Base-by-base conservation (phyloP, 768 basidiomycete genomes). In the Tylopilus balloui region DNA sequence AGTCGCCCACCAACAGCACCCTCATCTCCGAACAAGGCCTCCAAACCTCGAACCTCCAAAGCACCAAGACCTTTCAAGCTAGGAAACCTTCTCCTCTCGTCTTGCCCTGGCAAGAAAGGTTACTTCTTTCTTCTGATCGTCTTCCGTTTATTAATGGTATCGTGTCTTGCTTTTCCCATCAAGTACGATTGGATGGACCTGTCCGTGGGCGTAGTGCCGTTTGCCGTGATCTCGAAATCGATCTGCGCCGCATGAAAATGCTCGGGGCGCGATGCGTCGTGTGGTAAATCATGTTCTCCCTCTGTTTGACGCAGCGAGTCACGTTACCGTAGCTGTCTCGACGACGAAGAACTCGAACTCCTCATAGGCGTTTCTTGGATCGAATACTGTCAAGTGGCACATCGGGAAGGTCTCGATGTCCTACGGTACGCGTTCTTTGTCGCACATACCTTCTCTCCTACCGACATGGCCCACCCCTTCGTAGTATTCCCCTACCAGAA, bases 51-150 rank as follows among this genome's bases (percentile, higher is more conserved):
- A 15, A 3, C 39, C 10, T 40, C 54, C 11, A 57, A 38, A 12
- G 13, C 52, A 42, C 29, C 44, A 28, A 57, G 62, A 21, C 51
- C 56, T 11, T 68, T 70, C 24, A 60, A 60, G 12, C 68, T 95
- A 9, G 94, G 94, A n/a, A 97, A 98, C 65, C 70, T 98, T 19
- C 77, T 86, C 43, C 67, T 97, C 27, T 92, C 88, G 6, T 92
- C 89, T 6, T 97, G 95, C 71, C 94, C 94, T 3, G 94, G 94
- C 4, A 98, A 98, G 69, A 92, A 96, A 77, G 84, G 86, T 84
- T 25, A 10, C 67, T 50, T 23, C 7, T 32, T 32, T 45, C 42
- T 44, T n/a, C 25, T 37, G 3, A 8, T 14, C 45, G 8, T 24
- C 3, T 17, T 32, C 19, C 34, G 41, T 15, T 2, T 20, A 35